These are phyloP conservation scores for Epichloe hybrida DNA, from an alignment of 2,329 filamentous ascomycete genomes.

Conservation along the genomic window DNA sequence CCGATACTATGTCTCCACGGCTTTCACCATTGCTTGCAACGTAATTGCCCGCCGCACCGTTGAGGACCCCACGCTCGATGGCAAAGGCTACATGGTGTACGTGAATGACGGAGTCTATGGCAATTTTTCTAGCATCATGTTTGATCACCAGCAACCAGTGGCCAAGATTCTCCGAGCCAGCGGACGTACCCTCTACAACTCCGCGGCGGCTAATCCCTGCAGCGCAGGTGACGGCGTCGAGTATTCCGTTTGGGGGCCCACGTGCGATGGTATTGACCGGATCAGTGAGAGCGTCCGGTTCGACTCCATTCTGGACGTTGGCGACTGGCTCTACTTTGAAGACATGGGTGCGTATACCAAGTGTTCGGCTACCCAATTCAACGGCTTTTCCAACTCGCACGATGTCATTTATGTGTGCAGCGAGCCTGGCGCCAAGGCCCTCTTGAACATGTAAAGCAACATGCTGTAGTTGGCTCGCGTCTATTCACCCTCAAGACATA, in stretches of 20 bases:
- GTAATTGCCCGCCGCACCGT: slow-evolving; percentile 91
- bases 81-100: slow-evolving; percentile 87
- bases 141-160: slow-evolving; percentile 87
- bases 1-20: slow-evolving; percentile 85
- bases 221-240: slow-evolving; percentile 44
- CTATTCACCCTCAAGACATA: background rate
- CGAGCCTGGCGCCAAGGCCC: slow-evolving; percentile 70
- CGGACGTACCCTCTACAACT: slow-evolving; percentile 44
- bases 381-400: slow-evolving; percentile 86
- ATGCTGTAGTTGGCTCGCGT: background rate
- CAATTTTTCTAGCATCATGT: slow-evolving; percentile 99
- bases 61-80: slow-evolving; percentile 49
- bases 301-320: slow-evolving; percentile 66
- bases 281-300: slow-evolving; percentile 75
- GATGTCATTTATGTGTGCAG: slow-evolving; percentile 91
- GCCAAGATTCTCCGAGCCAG: slow-evolving; percentile 64
- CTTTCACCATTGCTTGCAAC: slow-evolving; percentile 91
- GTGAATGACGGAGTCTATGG: slow-evolving; percentile 96
- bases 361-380: slow-evolving; percentile 95
- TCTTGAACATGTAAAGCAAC: slow-evolving; percentile 31
- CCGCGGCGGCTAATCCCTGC: slow-evolving; percentile 33
- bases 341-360: slow-evolving; percentile 98
- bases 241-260: slow-evolving; percentile 97
- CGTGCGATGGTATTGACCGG: slow-evolving; percentile 94
- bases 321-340: slow-evolving; percentile 98